Evolutionary conservation across 176 grass and related monocot species (phyloP).

Genomic region (Musa acuminata): DNA sequence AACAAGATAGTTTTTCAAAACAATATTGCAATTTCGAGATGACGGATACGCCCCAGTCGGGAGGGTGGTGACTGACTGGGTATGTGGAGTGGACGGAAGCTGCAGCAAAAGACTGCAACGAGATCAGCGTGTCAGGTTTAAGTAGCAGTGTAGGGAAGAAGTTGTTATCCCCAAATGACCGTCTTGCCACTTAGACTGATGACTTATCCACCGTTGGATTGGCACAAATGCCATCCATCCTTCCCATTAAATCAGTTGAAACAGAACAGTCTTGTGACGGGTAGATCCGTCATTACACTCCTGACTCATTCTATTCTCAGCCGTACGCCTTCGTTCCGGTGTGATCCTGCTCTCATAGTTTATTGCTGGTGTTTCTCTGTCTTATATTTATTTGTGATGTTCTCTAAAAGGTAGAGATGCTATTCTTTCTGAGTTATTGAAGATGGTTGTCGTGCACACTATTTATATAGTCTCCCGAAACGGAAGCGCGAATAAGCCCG

Average conservation of each 20-base stretch:
- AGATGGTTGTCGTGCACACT: neutral
- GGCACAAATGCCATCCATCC: too few relatives aligned
- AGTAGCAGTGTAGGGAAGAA: neutral
- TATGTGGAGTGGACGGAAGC: neutral
- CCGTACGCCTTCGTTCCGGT: neutral
- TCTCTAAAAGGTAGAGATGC: neutral
- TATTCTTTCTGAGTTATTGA: neutral
- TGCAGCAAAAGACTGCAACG: neutral
- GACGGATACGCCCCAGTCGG: neutral
- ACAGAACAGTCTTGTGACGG: neutral
- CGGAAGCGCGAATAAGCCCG: neutral
- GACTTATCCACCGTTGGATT: too few relatives aligned
- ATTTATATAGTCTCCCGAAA: neutral
- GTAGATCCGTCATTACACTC: neutral
- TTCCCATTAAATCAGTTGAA: too few relatives aligned
- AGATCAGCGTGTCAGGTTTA: neutral
- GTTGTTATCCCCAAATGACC: neutral
- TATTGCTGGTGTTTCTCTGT: too few relatives aligned
- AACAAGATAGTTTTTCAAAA: neutral
- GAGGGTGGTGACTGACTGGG: neutral
- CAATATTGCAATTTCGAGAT: neutral
- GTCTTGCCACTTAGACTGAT: neutral
- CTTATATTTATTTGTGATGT: neutral
- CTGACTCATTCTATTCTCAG: neutral
- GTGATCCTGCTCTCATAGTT: neutral